Base-by-base conservation (phyloP, 306 rosid species). In the Coriaria nepalensis region DNA sequence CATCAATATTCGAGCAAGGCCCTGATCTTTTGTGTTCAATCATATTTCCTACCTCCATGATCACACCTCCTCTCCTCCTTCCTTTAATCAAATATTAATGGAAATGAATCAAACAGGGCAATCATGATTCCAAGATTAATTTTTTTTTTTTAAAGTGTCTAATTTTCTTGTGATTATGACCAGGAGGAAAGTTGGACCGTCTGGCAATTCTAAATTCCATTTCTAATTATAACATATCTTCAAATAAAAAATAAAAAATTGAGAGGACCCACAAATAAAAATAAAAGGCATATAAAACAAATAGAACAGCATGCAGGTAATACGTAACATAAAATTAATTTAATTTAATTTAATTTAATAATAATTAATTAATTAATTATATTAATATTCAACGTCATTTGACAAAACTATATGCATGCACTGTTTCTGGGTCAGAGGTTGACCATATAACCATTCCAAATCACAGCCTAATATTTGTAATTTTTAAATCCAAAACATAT, bases 1-100 rank as follows among this genome's bases (percentile, higher is more conserved):
- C 84, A 49, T 88, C 97, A 44, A 81, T 82, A 60, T 20, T 20
- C 1, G 93, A 68, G 73, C 93, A 84, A 10, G 77, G 78, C 67
- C 73, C 70, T 20, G 29, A 20, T 69, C 95, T 77, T 75, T 88
- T 84, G 49, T 75, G 86, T 53, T 75, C 93, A 69, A 76, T 72
- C 93, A 88, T 84, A 60, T 70, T 81, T 71, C 80, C 73, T 47
- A 68, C 73, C 61, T 79, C 95, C 69, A 81, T 66, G 29, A 20
- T 20, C 29, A 20, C 62, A 76, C 87, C 55, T 78, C 86, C 66
- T 81, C 88, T 49, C 67, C 73, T 83, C 80, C n/a, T n/a, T n/a
- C 57, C 35, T 58, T 53, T 37, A 47, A 45, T 62, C 40, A 52
- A 13, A 46, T 43, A 33, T 40, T 29, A 13, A 35, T 7, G 9